Percentiles rank a stretch among this genome's conserved stretches.
Conservation (phyloP, 2,329 filamentous ascomycete genomes). For the Fusarium secorum region DNA sequence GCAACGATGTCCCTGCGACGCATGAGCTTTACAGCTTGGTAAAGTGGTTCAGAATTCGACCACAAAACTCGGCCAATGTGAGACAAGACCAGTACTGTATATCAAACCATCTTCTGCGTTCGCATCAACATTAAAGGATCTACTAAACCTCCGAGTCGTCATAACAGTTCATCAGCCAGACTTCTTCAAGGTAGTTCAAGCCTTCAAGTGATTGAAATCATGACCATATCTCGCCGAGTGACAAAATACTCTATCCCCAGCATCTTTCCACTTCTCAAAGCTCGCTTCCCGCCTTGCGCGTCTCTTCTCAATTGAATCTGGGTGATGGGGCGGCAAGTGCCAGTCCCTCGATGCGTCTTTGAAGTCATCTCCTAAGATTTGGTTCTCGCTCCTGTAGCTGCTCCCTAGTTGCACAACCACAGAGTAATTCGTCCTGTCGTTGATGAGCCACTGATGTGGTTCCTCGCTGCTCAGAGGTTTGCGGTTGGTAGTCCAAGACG, state of each 20-base stretch:
- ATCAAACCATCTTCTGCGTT: slow-evolving; percentile 5
- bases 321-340: not conserved
- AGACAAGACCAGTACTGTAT: not conserved
- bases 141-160: not conserved
- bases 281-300: slow-evolving; percentile 32
- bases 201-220: not conserved
- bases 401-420: slow-evolving; percentile 16
- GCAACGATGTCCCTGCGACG: not conserved
- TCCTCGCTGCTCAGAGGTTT: not conserved
- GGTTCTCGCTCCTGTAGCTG: slow-evolving; percentile 13
- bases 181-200: not conserved
- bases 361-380: not conserved
- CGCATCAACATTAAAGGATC: not conserved
- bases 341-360: not conserved
- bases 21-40: not conserved
- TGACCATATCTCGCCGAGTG: slow-evolving; percentile 18
- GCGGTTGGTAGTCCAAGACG: not conserved
- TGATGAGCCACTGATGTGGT: not conserved
- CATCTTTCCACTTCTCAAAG: slow-evolving; percentile 36
- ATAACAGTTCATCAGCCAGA: not conserved
- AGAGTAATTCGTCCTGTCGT: slow-evolving; percentile 21
- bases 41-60: not conserved
- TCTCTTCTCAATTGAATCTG: slow-evolving; percentile 12
- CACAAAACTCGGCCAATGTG: not conserved
- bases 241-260: slow-evolving; percentile 37